phyloP scores from a whole-genome alignment of 805 yeast species.

The Cyberlindnera mycetangii region DNA sequence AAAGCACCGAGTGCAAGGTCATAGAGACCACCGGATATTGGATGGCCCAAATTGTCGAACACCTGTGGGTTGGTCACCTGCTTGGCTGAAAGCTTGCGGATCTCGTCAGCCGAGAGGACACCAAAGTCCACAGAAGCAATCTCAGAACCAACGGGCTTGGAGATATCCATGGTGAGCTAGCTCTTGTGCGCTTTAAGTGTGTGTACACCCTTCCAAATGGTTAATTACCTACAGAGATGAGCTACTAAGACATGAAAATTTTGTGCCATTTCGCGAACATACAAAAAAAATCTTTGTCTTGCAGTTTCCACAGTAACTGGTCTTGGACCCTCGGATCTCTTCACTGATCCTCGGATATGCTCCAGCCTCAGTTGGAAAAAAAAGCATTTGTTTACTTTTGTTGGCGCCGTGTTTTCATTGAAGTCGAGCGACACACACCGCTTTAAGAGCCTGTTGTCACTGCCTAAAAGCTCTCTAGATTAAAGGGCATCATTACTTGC shows the following conservation, averaged over 20 bases:
- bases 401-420: background rate
- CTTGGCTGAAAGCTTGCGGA: constrained; percentile 84
- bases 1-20: constrained; percentile 97
- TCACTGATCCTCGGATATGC: background rate
- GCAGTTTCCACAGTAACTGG: background rate
- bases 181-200: background rate
- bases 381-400: constrained; percentile 9
- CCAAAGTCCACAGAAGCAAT: constrained; percentile 91
- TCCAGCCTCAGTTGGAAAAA: background rate
- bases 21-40: constrained; percentile 88
- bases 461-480: background rate
- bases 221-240: constrained; percentile 6
- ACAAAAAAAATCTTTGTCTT: constrained; percentile 2
- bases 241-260: constrained; percentile 8
- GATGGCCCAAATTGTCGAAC: constrained; percentile 95
- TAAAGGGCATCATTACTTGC: background rate
- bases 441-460: background rate
- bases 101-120: constrained; percentile 75
- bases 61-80: constrained; percentile 94
- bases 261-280: constrained; percentile 13
- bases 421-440: background rate
- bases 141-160: constrained; percentile 95
- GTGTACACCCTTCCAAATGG: background rate
- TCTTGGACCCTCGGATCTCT: constrained; percentile 2
- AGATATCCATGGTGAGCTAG: constrained; percentile 74